Evolutionary conservation across 2,329 filamentous ascomycete species (phyloP).

Genomic region (Hysterium pulicare): DNA sequence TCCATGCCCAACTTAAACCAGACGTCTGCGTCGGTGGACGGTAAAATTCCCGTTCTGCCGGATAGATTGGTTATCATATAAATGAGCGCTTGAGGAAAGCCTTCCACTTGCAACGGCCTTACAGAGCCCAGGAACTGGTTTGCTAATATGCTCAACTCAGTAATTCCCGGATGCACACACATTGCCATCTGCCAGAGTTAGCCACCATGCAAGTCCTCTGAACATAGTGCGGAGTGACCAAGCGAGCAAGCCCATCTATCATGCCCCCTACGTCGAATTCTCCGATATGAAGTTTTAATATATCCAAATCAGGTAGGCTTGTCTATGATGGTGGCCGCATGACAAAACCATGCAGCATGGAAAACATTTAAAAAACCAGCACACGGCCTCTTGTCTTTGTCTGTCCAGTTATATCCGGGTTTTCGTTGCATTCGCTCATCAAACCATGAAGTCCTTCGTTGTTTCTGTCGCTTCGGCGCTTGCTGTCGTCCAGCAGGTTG

Average conservation of each 20-base stretch:
- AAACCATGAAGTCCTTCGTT: constrained; percentile 15
- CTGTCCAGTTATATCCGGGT: neutral
- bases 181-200: too few relatives aligned
- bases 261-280: too few relatives aligned
- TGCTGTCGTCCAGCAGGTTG: constrained; percentile 13
- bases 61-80: neutral
- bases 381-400: neutral
- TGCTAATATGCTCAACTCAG: neutral
- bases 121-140: neutral
- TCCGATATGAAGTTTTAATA: neutral
- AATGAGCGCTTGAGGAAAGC: neutral
- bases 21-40: neutral
- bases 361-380: neutral
- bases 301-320: neutral
- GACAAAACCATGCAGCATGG: neutral
- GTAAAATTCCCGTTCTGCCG: neutral
- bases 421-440: neutral
- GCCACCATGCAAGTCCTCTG: too few relatives aligned
- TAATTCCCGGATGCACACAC: neutral
- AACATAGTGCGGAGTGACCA: neutral
- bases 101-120: neutral
- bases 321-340: neutral
- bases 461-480: constrained; percentile 9
- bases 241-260: neutral
- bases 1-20: neutral